A percentile compares a stretch with the other conserved stretches of the same genome.
These are phyloP conservation scores for Rachicladosporium sp. DNA, from an alignment of 2,329 filamentous ascomycete genomes.

Conservation along the genomic window DNA sequence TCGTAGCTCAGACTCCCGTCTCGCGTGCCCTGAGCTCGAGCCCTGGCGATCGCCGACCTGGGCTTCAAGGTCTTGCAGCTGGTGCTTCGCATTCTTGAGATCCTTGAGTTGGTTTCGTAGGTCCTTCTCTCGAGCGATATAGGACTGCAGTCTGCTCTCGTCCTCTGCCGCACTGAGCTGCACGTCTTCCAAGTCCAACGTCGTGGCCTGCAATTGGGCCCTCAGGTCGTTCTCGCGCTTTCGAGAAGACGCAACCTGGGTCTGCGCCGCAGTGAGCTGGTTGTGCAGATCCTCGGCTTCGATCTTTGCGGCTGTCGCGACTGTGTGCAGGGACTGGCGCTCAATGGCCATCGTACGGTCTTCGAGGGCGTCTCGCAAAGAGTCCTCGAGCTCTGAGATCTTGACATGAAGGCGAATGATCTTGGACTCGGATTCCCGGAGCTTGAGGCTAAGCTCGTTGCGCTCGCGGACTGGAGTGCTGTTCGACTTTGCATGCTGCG, in stretches of 20 bases:
- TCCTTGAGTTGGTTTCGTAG: conserved; percentile 24
- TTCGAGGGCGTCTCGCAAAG: conserved; percentile 44
- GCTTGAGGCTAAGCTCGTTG: conserved; percentile 21
- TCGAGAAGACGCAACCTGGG: conserved; percentile 46
- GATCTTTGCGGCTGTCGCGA: conserved; percentile 50
- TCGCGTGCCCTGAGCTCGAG: conserved; percentile 22
- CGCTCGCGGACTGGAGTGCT: conserved; percentile 22
- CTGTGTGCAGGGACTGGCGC: conserved; percentile 47
- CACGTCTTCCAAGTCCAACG: conserved; percentile 27
- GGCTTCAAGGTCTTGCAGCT: conserved; percentile 23
- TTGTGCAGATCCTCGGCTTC: conserved; percentile 47
- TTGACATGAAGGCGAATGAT: conserved; percentile 36
- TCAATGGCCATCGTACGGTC: conserved; percentile 41
- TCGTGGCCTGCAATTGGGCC: conserved; percentile 53
- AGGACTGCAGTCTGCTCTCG: conserved; percentile 16
- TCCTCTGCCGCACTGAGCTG: conserved; percentile 45
- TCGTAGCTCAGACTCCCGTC: conserved; percentile 29
- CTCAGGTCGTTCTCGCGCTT: conserved; percentile 49
- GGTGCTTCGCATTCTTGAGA: conserved; percentile 19
- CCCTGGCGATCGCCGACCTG: conserved; percentile 37
- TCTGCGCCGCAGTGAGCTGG: conserved; percentile 57
- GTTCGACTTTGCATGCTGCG: conserved; percentile 30
- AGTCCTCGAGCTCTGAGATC: conserved; percentile 44
- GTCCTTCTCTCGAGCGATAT: conserved; percentile 24
- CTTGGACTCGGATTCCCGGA: conserved; percentile 24